Evolutionary conservation across 208 protist genomes (phyloP), one percentile per base, ranked within the genome.

Genomic region (Herpetomonas samuelpessoai): DNA sequence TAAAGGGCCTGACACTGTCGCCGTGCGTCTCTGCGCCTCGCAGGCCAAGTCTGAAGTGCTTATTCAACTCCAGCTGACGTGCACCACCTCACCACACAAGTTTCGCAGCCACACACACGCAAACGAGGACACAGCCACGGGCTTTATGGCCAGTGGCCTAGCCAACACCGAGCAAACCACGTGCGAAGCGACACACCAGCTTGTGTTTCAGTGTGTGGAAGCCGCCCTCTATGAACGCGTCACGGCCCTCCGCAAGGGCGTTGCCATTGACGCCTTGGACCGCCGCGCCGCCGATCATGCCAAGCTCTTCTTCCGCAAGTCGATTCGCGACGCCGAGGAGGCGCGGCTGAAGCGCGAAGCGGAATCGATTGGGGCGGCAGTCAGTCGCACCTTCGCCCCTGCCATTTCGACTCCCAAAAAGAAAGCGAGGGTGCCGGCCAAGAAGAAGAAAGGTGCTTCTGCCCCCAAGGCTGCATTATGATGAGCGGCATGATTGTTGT

Each of bases 231-330:
- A 47, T 45, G 21, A 18, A 70, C 47, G 38, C 56, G 50, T 67
- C 6, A 30, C n/a, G n/a, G 31, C 64, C n/a, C 38, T 58, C 31
- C 27, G 54, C 22, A 53, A 21, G 50, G 16, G 25, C 28, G n/a
- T 41, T n/a, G 44, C 39, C 1, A 25, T 29, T 18, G 46, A 48
- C 45, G 25, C 45, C 0, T 55, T 29, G 7, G 53, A 26, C n/a
- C 31, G 21, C 10, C 25, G 25, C 7, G 51, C 54, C 49, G 49
- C 30, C 6, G 64, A 79, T 24, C 58, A 57, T 35, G 63, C 54
- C 38, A 79, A 76, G 68, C 64, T 71, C 35, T 83, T 73, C 62
- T 83, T 76, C 50, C 62, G 76, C 1, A 47, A 39, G 58, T n/a
- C 65, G 4, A 47, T 79, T 19, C 71, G 76, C 2, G 18, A 66